Percentiles rank a stretch among this genome's conserved stretches.
Conservation (phyloP, 2,329 filamentous ascomycete species). For the Phaeosphaeria sp. region DNA sequence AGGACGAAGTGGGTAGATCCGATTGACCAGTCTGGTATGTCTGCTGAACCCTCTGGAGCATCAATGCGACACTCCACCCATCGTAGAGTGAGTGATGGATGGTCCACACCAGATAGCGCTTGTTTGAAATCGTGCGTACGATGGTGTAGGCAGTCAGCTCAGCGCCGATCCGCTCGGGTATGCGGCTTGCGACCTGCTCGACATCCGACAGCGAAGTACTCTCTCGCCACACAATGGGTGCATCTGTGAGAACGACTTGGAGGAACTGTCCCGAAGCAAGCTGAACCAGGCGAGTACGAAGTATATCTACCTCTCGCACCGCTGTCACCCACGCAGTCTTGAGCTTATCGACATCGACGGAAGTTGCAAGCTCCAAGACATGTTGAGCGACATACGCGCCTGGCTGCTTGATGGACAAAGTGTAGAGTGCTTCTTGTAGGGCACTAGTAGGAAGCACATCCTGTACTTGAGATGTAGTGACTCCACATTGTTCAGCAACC, state of each 20-base stretch:
- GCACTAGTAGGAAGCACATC: slow-evolving; percentile 53
- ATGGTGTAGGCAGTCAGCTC: slow-evolving; percentile 36
- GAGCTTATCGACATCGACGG: slow-evolving; percentile 52
- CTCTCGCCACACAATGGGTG: slow-evolving; percentile 35
- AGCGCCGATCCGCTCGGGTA: slow-evolving; percentile 33
- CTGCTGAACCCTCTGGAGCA: slow-evolving; percentile 40
- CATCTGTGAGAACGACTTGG: slow-evolving; percentile 37
- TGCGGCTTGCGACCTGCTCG: slow-evolving; percentile 15
- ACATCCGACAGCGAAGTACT: slow-evolving; percentile 23
- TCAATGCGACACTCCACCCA: slow-evolving; percentile 43
- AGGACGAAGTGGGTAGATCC: slow-evolving; percentile 28
- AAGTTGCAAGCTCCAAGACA: slow-evolving; percentile 48
- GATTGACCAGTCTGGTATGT: slow-evolving; percentile 24
- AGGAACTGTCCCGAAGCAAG: slow-evolving; percentile 33
- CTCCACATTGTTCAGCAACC: slow-evolving; percentile 30
- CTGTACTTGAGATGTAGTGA: slow-evolving; percentile 35
- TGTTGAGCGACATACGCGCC: slow-evolving; percentile 59
- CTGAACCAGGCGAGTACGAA: slow-evolving; percentile 54
- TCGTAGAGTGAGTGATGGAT: slow-evolving; percentile 53
- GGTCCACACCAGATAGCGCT: slow-evolving; percentile 47
- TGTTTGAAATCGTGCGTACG: slow-evolving; percentile 18
- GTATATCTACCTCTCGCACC: slow-evolving; percentile 54
- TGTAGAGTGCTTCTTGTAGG: slow-evolving; percentile 55
- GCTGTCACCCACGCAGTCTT: slow-evolving; percentile 56
- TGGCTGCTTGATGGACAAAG: slow-evolving; percentile 55